Evolutionary conservation across 1,284 basidiomycete genomes (phyloP).

Genomic region (Ustilago bromivora): DNA sequence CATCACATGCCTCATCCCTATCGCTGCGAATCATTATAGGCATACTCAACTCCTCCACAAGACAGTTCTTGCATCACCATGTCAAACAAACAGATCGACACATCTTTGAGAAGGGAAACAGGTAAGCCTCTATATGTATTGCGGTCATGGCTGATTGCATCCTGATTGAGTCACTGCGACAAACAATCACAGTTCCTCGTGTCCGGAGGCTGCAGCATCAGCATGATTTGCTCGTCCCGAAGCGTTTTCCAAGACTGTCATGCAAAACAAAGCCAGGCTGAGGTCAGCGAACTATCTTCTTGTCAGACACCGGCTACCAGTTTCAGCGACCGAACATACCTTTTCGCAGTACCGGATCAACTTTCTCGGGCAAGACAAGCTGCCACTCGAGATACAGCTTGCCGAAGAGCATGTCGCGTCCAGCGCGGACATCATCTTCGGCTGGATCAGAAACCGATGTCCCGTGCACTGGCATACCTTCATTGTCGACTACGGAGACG

Average conservation of each 20-base stretch:
- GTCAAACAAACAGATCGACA: background rate
- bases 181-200: slow-evolving; percentile 20
- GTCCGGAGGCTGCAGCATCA: background rate
- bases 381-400: slow-evolving; percentile 66
- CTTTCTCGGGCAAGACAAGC: slow-evolving; percentile 58
- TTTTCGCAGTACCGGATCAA: slow-evolving; percentile 50
- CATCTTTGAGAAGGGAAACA: background rate
- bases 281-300: background rate
- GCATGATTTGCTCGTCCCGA: slow-evolving; percentile 13
- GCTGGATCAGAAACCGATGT: slow-evolving; percentile 35
- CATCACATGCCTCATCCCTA: no score
- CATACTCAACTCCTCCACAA: background rate
- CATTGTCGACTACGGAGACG: slow-evolving; percentile 53
- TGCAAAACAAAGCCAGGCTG: background rate
- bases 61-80: background rate
- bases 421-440: slow-evolving; percentile 34
- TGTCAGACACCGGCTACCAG: no score
- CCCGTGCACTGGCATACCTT: slow-evolving; percentile 65
- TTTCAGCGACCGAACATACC: slow-evolving; percentile 22
- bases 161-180: background rate
- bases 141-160: background rate
- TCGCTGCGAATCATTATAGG: background rate
- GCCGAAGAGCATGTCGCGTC: slow-evolving; percentile 50
- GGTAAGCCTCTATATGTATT: background rate
- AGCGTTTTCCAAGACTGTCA: slow-evolving; percentile 25